Evolutionary conservation across 805 yeast genomes (phyloP), one percentile per base, ranked within the genome.

Genomic region (Metschnikowia amazonensis): DNA sequence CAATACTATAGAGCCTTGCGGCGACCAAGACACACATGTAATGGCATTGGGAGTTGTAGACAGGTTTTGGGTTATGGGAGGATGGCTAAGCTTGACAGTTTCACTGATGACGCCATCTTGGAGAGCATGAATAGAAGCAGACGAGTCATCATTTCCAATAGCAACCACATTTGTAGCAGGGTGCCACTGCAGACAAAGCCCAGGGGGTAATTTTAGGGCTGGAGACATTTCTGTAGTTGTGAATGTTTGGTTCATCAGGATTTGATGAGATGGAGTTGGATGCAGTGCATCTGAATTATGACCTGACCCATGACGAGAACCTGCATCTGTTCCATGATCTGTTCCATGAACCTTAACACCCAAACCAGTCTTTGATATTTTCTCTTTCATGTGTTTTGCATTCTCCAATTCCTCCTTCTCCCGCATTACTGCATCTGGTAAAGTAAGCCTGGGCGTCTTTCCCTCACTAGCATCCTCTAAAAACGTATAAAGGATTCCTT

Each of bases 401-500:
- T n/a, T n/a, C n/a, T n/a, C n/a, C n/a, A 43, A 36, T 32, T 57
- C 58, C 27, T 59, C 53, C 33, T 70, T 66, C 43, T 77, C 80
- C 3, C 72, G 59, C 23, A 74, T 67, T 23, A 83, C 53, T 0
- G 86, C 82, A 45, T 76, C 77, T 37, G 81, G 74, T n/a, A 84
- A 58, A 34, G 56, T 38, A 28, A 52, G 50, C 10, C 46, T 54
- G 36, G 48, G 40, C 18, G 34, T 48, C 14, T 41, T 45, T 30
- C 50, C 62, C 8, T 64, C 63, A 7, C 77, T 77, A 35, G 82
- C 62, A 3, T 78, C 74, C 58, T 87, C 90, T 16, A 84, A 79
- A 50, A 86, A 80, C n/a, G 82, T 68, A 60, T 83, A 87, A 38
- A 89, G 72, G 14, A 90, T 79, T 2, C 98, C 98, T 60, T 82